These are phyloP conservation scores for Graphilbum ipis-grandicollis DNA, from an alignment of 2,329 filamentous ascomycete genomes.

Conservation along the genomic window DNA sequence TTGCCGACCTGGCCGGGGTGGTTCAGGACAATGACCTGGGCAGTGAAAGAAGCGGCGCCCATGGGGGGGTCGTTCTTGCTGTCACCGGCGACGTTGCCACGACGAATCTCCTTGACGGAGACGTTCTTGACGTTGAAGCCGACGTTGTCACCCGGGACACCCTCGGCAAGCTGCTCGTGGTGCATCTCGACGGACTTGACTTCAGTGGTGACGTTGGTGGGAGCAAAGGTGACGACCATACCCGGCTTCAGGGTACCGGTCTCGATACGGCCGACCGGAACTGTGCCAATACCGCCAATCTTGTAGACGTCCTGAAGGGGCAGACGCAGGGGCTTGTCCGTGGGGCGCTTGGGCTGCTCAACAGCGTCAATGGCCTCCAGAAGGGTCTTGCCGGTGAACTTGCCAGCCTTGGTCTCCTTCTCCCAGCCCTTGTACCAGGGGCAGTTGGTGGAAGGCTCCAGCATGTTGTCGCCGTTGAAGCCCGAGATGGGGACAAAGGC, in stretches of 20 bases:
- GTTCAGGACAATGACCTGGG: slow-evolving; percentile 99
- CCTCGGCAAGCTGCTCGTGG: slow-evolving; percentile 95
- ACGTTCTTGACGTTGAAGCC: slow-evolving; percentile 99
- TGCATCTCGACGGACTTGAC: slow-evolving; percentile 99
- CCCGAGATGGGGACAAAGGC: slow-evolving; percentile 99
- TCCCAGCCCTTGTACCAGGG: slow-evolving; percentile 99
- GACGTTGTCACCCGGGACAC: slow-evolving; percentile 98
- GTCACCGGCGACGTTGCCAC: slow-evolving; percentile 99
- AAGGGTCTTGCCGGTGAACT: slow-evolving; percentile 88
- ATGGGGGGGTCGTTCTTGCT: slow-evolving; percentile 97
- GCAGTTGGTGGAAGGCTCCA: slow-evolving; percentile 75
- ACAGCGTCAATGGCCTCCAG: slow-evolving; percentile 98
- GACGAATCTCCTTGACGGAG: slow-evolving; percentile 99
- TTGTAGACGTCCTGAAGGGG: slow-evolving; percentile 99
- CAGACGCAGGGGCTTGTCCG: slow-evolving; percentile 99
- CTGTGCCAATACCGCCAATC: slow-evolving; percentile 99
- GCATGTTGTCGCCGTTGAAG: slow-evolving; percentile 99
- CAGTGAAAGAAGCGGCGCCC: slow-evolving; percentile 87
- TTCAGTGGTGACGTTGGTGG: slow-evolving; percentile 98
- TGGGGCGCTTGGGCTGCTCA: slow-evolving; percentile 78
- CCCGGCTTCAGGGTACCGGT: slow-evolving; percentile 86
- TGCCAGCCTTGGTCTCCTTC: slow-evolving; percentile 87
- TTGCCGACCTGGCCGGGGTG: slow-evolving; percentile 99
- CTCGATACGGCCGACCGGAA: slow-evolving; percentile 99
- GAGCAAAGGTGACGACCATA: slow-evolving; percentile 97